Evolutionary conservation across 768 basidiomycete genomes (phyloP), one percentile per base, ranked within the genome.

Genomic region (Auriscalpium orientale): DNA sequence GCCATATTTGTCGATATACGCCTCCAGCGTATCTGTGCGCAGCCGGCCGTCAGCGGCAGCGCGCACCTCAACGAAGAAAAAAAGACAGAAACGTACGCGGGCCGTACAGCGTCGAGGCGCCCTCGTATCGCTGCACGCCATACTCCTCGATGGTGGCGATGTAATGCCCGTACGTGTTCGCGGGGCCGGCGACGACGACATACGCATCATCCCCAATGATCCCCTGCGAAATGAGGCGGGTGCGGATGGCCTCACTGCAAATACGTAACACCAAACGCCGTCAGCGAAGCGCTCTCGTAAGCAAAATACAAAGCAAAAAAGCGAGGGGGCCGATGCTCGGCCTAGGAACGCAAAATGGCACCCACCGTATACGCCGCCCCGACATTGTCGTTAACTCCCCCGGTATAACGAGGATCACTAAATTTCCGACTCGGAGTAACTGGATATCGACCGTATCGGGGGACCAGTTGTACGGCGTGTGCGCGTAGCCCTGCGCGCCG

Each of bases 321-420:
- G 28, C 7, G 28, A 28, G 28, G 28, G 3, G 22, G 2, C 58
- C 45, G 49, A 22, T 37, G 15, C 36, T 28, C 20, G 43, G 20
- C 35, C 40, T 28, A 44, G 35, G 56, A 37, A 51, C 8, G 67
- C 36, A 40, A 44, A 20, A 8, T 47, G 49, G 51, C 51, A 58
- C 79, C 49, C 55, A 87, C 85, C 88, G 79, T 55, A 91, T 75
- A 43, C 89, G 79, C 57, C 89, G 72, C 13, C 89, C 89, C 40
- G 87, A 76, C 89, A 91, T 91, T 3, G 89, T 91, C 6, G 89
- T 91, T 56, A 89, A 68, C 67, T 91, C 89, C 34, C 87, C 86
- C 16, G 88, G 87, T 64, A 89, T 79, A 60, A 89, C 76, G 56
- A 89, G 73, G 68, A 89, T 82, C 53, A 89, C 84, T 58, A 89